phyloP scores from a whole-genome alignment of 768 basidiomycete genomes.

The Chalciporus sphaerocephalus region DNA sequence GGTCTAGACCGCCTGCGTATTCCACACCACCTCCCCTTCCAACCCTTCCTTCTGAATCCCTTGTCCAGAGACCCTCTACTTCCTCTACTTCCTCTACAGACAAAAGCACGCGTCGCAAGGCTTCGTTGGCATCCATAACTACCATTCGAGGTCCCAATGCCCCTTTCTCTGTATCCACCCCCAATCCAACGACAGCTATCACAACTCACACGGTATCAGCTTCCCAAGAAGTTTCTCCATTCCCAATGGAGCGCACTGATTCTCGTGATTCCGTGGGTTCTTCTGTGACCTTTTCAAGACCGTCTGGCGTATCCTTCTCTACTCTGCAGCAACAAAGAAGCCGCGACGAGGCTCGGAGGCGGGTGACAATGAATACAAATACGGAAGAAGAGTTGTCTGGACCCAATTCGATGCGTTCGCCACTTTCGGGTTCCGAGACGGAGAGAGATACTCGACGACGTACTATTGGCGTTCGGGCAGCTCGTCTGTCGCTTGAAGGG shows the following conservation, averaged over 20 bases:
- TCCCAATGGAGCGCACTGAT: slow-evolving; percentile 40
- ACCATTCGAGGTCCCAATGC: slow-evolving; percentile 43
- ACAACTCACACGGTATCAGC: slow-evolving; percentile 62
- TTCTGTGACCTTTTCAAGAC: slow-evolving; percentile 62
- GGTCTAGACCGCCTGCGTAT: slow-evolving; percentile 43
- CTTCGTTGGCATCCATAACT: slow-evolving; percentile 41
- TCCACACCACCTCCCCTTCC: slow-evolving; percentile 57
- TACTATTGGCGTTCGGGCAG: slow-evolving; percentile 36
- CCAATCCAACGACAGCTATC: slow-evolving; percentile 61
- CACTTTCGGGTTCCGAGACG: slow-evolving; percentile 47
- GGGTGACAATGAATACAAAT: slow-evolving; percentile 30
- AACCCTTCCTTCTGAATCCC: slow-evolving; percentile 55
- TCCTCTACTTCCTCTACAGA: slow-evolving; percentile 18
- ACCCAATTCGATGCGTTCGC: slow-evolving; percentile 24
- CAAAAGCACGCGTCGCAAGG: slow-evolving; percentile 35
- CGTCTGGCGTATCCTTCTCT: slow-evolving; percentile 50
- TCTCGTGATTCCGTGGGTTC: slow-evolving; percentile 45
- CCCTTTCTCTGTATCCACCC: slow-evolving; percentile 48
- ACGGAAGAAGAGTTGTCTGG: slow-evolving; percentile 22
- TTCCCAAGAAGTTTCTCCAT: slow-evolving; percentile 31
- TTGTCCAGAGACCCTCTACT: slow-evolving; percentile 19
- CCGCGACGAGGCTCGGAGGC: slow-evolving; percentile 34
- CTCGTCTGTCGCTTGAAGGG: slow-evolving; percentile 46
- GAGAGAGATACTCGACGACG: slow-evolving; percentile 42
- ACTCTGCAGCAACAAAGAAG: slow-evolving; percentile 52